Evolutionary conservation across 805 yeast genomes (phyloP), one percentile per base, ranked within the genome.

Genomic region (Ogataea sp.): DNA sequence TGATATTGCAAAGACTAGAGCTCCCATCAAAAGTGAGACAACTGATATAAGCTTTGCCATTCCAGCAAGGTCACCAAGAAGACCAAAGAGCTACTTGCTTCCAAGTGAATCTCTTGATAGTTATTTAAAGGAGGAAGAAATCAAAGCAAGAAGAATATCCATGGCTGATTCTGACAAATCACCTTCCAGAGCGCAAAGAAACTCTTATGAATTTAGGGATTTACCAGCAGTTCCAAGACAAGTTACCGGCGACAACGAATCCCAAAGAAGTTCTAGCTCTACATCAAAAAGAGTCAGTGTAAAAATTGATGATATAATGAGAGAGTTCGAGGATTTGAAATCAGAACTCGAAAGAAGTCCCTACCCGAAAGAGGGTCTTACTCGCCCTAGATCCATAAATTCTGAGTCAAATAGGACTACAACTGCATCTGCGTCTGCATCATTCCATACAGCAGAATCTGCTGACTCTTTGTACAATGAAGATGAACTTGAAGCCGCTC

Each of bases 51-150:
- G 50, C 29, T 31, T 52, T 6, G 25, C 51, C 0, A 48, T 56
- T 16, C 65, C 65, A 6, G 53, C 60, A 11, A 51, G 65, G 43
- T 60, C 65, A 6, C 51, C 51, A 15, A 50, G 47, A 39, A 50
- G 65, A 40, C 61, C 60, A 29, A 35, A 39, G 16, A 34, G 37
- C 18, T 21, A 18, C 17, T 18, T 21, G 18, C 8, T 20, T 2
- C 8, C 6, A 3, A 2, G n/a, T 4, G 24, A 14, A 18, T 3
- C 3, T 31, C 13, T 36, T 15, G 40, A 36, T 38, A 11, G 36
- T 24, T n/a, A 32, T 39, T 25, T 33, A 32, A 14, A 13, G 14
- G 23, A 36, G 16, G 34, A 15, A 6, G 17, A 17, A 13, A 9
- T 20, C n/a, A 30, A 30, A 20, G 17, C 15, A 25, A 36, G 2